Evolutionary conservation across 2,329 filamentous ascomycete genomes (phyloP).

Genomic region (Pseudogymnoascus sp.): DNA sequence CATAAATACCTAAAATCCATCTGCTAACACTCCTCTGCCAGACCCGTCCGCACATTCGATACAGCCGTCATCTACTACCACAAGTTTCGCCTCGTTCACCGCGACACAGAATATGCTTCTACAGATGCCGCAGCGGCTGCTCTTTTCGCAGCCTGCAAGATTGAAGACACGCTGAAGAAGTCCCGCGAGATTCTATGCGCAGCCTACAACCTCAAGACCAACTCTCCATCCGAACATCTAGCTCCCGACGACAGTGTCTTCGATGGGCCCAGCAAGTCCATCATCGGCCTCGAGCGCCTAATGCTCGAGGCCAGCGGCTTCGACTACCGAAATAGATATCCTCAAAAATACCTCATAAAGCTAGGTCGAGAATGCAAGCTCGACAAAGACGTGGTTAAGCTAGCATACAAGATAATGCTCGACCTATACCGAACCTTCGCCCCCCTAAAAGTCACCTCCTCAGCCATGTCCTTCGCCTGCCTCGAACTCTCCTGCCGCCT

Average conservation of each 20-base stretch:
- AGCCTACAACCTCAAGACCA: conserved; percentile 69
- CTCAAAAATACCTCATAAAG: conserved; percentile 79
- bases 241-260: conserved; percentile 84
- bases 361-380: conserved; percentile 45
- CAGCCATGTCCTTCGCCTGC: conserved; percentile 76
- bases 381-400: conserved; percentile 51
- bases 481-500: conserved; percentile 74
- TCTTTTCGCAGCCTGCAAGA: conserved; percentile 90
- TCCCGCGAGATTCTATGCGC: conserved; percentile 87
- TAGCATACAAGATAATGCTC: conserved; percentile 74
- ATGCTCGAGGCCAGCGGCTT: conserved; percentile 91
- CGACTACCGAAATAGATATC: conserved; percentile 84
- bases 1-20: background rate
- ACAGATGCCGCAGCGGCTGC: conserved; percentile 82
- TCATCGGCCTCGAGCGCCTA: conserved; percentile 83
- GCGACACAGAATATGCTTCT: conserved; percentile 79
- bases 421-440: conserved; percentile 92
- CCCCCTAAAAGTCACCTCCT: conserved; percentile 79
- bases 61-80: conserved; percentile 91
- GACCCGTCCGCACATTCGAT: conserved; percentile 83
- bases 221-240: conserved; percentile 51
- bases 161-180: conserved; percentile 97
- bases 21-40: conserved; percentile 29
- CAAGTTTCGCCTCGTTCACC: conserved; percentile 79
- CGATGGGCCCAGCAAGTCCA: conserved; percentile 67